These are phyloP conservation scores for Eimeria praecox DNA, from an alignment of 169 alveolate genomes.

Conservation along the genomic window DNA sequence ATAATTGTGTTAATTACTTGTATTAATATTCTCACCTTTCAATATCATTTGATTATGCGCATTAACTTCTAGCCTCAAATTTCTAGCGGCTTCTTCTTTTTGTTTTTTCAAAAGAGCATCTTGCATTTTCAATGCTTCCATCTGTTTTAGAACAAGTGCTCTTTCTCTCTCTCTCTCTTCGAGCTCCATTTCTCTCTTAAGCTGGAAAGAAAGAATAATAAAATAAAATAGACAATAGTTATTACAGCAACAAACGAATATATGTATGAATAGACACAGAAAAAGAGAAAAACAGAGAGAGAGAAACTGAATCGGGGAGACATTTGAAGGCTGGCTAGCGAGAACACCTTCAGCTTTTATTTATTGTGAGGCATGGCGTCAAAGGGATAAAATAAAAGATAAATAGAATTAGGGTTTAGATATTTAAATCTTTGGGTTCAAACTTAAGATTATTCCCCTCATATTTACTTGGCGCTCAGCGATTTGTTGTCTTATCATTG, in stretches of 20 bases:
- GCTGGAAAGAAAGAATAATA: conserved; percentile 4
- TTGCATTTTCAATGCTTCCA: conserved; percentile 87
- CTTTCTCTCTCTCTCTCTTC: conserved; percentile 88
- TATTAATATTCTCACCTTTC: conserved; percentile 45
- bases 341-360: too few relatives aligned
- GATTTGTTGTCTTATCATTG: conserved; percentile 66
- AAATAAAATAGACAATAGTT: neutral
- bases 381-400: too few relatives aligned
- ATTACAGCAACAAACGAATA: too few relatives aligned
- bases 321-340: too few relatives aligned
- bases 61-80: conserved; percentile 87
- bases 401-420: too few relatives aligned
- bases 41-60: conserved; percentile 86
- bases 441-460: neutral
- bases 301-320: too few relatives aligned
- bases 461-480: conserved; percentile 51
- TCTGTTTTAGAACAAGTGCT: conserved; percentile 86
- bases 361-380: too few relatives aligned
- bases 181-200: conserved; percentile 68
- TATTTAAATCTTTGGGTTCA: too few relatives aligned
- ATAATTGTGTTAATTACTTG: too few relatives aligned
- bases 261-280: too few relatives aligned
- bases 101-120: conserved; percentile 81
- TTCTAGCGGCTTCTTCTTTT: conserved; percentile 85
- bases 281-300: too few relatives aligned